These are phyloP conservation scores for Asterophora parasitica DNA, from an alignment of 768 basidiomycete species.

Conservation along the genomic window DNA sequence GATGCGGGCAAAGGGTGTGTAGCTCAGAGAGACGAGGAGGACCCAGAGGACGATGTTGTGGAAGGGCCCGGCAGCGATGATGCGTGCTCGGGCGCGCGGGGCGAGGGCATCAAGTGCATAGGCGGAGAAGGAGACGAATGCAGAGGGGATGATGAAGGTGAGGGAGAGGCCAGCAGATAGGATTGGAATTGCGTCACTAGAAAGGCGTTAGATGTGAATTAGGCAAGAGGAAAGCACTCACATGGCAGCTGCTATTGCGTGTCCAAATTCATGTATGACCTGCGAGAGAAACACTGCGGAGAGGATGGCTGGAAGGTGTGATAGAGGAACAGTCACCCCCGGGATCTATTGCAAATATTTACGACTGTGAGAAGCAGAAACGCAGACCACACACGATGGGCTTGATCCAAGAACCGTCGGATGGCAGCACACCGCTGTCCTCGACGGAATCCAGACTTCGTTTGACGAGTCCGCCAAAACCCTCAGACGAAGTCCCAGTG, in stretches of 20 bases:
- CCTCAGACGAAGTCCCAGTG: neutral
- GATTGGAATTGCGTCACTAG: conserved; percentile 63
- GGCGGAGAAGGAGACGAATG: conserved; percentile 62
- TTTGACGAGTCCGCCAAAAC: conserved; percentile 2
- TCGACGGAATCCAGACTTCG: conserved; percentile 2
- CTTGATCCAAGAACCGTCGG: conserved; percentile 12
- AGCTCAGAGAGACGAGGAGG: conserved; percentile 35
- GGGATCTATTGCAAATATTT: conserved; percentile 52
- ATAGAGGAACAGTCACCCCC: conserved; percentile 74
- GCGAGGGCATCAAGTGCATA: conserved; percentile 33
- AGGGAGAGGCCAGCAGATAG: conserved; percentile 57
- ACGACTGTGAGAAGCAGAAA: neutral
- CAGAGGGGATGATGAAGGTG: conserved; percentile 62
- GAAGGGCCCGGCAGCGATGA: conserved; percentile 71
- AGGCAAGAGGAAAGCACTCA: conserved; percentile 30
- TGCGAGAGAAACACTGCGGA: conserved; percentile 59
- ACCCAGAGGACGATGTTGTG: conserved; percentile 68
- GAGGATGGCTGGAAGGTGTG: conserved; percentile 63
- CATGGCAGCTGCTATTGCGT: conserved; percentile 73
- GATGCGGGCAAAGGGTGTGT: conserved; percentile 25
- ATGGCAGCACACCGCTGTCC: neutral
- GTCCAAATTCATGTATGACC: conserved; percentile 76
- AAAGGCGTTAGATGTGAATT: neutral
- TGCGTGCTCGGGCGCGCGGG: conserved; percentile 45
- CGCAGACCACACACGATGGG: conserved; percentile 28